These are phyloP conservation scores for Notholithocarpus densiflorus DNA, from an alignment of 306 rosid genomes.

Conservation along the genomic window DNA sequence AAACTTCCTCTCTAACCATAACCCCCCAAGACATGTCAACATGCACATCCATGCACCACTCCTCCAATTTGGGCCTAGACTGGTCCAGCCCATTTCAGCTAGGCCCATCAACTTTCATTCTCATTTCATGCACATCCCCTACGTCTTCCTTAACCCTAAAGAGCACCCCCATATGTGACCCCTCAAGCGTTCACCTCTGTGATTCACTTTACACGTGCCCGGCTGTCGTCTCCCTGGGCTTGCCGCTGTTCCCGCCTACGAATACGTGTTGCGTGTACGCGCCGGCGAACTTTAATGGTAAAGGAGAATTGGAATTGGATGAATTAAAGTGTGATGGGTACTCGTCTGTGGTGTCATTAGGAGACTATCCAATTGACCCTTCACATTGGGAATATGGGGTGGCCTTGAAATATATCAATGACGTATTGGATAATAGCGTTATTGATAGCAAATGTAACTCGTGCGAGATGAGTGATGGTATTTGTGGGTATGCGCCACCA, in stretches of 20 bases:
- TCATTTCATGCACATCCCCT: slow-evolving; percentile 49
- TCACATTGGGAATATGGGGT: slow-evolving; percentile 57
- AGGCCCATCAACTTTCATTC: slow-evolving; percentile 61
- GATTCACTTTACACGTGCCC: slow-evolving; percentile 63
- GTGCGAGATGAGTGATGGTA: slow-evolving; percentile 61
- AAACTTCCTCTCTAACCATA: slow-evolving; percentile 48
- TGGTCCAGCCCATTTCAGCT: slow-evolving; percentile 60
- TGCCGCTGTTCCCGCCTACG: slow-evolving; percentile 50
- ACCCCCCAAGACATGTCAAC: slow-evolving; percentile 58
- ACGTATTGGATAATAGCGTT: slow-evolving; percentile 31
- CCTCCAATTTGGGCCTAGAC: slow-evolving; percentile 50
- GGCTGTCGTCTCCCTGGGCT: slow-evolving; percentile 34
- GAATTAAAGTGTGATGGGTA: slow-evolving; percentile 38
- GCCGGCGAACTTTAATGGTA: slow-evolving; percentile 45
- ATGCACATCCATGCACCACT: slow-evolving; percentile 50
- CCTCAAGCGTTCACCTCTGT: slow-evolving; percentile 49
- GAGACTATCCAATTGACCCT: slow-evolving; percentile 53
- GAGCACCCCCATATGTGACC: slow-evolving; percentile 45
- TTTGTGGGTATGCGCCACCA: slow-evolving; percentile 50
- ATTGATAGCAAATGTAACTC: slow-evolving; percentile 37
- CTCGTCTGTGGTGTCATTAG: slow-evolving; percentile 45
- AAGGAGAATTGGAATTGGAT: slow-evolving; percentile 43
- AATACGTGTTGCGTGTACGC: slow-evolving; percentile 68
- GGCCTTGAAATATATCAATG: slow-evolving; percentile 40
- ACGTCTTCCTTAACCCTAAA: slow-evolving; percentile 34